Percentiles rank a stretch among this genome's conserved stretches.
Evolutionary conservation across 2,329 filamentous ascomycete species (phyloP).

Genomic region (Colletotrichum viniferum): DNA sequence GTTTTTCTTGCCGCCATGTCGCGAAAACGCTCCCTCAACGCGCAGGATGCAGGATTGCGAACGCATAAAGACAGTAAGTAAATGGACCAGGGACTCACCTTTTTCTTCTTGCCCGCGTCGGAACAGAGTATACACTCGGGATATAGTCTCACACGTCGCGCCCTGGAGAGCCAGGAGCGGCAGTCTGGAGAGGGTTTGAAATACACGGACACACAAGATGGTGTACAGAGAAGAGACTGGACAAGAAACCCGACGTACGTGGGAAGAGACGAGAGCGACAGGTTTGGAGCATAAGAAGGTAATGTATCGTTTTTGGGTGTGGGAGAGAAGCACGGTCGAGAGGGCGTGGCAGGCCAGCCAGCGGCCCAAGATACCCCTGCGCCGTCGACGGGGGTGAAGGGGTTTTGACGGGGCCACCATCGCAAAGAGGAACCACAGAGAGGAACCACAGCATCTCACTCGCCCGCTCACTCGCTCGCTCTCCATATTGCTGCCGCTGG

Average conservation of each 20-base stretch:
- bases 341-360: slow-evolving; percentile 15
- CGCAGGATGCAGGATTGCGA: not conserved
- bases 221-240: slow-evolving; percentile 37
- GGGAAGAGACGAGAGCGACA: slow-evolving; percentile 6
- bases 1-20: slow-evolving; percentile 2
- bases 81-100: slow-evolving; percentile 7
- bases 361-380: slow-evolving; percentile 23
- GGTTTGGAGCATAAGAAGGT: slow-evolving; percentile 16
- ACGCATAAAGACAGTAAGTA: not conserved
- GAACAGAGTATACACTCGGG: slow-evolving; percentile 17
- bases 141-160: slow-evolving; percentile 40
- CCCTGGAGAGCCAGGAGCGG: slow-evolving; percentile 52
- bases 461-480: not conserved
- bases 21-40: not conserved
- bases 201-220: slow-evolving; percentile 28
- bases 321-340: slow-evolving; percentile 12
- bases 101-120: not conserved
- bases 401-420: slow-evolving; percentile 1
- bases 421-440: slow-evolving; percentile 8
- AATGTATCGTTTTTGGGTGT: slow-evolving; percentile 18
- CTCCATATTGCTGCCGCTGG: not conserved
- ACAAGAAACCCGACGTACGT: slow-evolving; percentile 16
- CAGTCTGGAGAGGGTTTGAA: slow-evolving; percentile 36
- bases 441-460: slow-evolving; percentile 13
- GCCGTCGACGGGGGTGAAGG: not conserved